Evolutionary conservation across 345 rosid genomes (phyloP).

Genomic region (Syzygium aqueum): DNA sequence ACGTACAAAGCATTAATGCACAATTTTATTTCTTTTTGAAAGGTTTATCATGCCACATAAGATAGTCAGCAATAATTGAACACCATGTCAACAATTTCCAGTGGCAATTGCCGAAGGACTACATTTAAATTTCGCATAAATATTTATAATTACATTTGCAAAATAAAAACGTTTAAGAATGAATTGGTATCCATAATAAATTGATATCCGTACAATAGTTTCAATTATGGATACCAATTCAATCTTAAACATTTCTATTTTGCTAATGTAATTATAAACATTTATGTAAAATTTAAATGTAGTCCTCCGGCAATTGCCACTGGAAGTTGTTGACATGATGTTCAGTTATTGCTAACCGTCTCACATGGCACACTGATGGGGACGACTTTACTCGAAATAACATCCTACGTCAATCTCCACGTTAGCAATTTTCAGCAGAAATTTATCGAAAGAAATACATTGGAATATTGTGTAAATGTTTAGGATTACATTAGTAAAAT

Average conservation of each 20-base stretch:
- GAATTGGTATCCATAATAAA: neutral
- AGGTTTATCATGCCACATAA: neutral
- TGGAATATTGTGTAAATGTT: neutral
- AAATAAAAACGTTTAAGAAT: neutral
- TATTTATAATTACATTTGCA: neutral
- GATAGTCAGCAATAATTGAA: neutral
- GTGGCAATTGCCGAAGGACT: fast-evolving
- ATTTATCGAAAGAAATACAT: neutral
- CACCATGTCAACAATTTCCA: neutral
- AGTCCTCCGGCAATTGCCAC: fast-evolving
- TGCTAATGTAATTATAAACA: neutral
- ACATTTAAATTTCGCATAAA: neutral
- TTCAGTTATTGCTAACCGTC: neutral
- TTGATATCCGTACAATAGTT: no score
- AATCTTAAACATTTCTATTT: neutral
- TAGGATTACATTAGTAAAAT: neutral
- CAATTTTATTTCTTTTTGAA: no score
- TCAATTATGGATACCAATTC: neutral
- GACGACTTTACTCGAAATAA: neutral
- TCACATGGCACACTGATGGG: fast-evolving
- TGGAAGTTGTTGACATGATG: neutral
- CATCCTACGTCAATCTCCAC: fast-evolving
- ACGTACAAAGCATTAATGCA: no score
- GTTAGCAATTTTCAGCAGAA: neutral
- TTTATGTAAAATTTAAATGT: neutral